These are phyloP conservation scores for Fusarium mangiferae DNA, from an alignment of 2,329 filamentous ascomycete genomes.

Conservation along the genomic window DNA sequence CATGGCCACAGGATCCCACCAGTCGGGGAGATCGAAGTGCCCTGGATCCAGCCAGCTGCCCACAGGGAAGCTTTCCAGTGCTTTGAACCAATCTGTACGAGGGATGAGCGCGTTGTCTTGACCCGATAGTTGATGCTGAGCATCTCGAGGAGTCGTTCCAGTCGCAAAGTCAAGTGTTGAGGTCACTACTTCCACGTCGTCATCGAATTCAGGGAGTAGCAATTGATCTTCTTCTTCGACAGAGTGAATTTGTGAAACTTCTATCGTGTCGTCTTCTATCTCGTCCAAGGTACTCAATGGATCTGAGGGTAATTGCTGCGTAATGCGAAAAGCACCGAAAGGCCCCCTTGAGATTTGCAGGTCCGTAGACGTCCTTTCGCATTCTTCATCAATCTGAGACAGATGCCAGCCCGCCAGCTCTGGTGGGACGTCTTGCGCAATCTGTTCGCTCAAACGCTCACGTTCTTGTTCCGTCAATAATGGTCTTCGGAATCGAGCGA, in stretches of 20 bases:
- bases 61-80: neutral
- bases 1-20: slow-evolving; percentile 11
- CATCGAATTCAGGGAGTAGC: neutral
- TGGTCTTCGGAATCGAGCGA: slow-evolving; percentile 17
- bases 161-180: neutral
- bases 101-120: neutral
- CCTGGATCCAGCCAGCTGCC: neutral
- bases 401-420: slow-evolving; percentile 9
- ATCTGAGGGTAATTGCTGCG: neutral
- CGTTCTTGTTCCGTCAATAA: slow-evolving; percentile 21
- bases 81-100: neutral
- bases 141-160: neutral
- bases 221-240: rapidly evolving
- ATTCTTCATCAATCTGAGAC: slow-evolving; percentile 26
- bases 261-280: neutral
- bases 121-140: neutral
- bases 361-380: neutral
- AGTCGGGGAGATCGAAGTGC: neutral
- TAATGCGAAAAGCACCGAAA: slow-evolving; percentile 24
- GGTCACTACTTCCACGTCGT: neutral
- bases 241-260: rapidly evolving
- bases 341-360: slow-evolving; percentile 27
- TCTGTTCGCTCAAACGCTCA: slow-evolving; percentile 21
- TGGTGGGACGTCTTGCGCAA: slow-evolving; percentile 5
- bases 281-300: rapidly evolving